Base-by-base conservation (phyloP, 495 filamentous ascomycete species). In the Podospora fimiseda region DNA sequence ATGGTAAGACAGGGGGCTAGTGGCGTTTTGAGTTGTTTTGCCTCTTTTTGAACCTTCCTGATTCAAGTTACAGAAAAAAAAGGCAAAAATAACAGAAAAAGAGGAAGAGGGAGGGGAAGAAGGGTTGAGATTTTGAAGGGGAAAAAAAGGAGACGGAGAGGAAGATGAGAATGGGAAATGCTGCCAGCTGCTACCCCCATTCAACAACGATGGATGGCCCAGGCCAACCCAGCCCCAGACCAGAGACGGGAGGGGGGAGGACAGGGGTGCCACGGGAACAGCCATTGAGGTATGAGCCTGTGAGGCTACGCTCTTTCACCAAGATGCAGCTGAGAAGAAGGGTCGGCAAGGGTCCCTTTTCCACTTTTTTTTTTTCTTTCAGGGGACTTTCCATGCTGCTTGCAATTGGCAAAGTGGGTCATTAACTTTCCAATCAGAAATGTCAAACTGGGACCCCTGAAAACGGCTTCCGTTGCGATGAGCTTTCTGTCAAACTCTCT, bases 181-280 rank as follows among this genome's bases (percentile, higher is more conserved):
- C n/a, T n/a, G n/a, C n/a, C n/a, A n/a, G n/a, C n/a, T n/a, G n/a
- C n/a, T n/a, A n/a, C n/a, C n/a, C n/a, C n/a, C n/a, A n/a, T n/a
- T n/a, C n/a, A 41, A 14, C n/a, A 14, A 14, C n/a, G 38, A 18
- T 5, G 2, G 5, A 9, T 5, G 4, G 42, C 8, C 42, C 42
- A 44, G 42, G 22, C 16, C 14, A 19, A 44, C 42, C 42, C 42
- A 44, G 42, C 42, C 42, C 42, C 42, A 22, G 42, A 13, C 42
- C 27, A 19, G 27, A 33, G 6, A 33, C 27, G 27, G 5, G n/a
- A n/a, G n/a, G n/a, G n/a, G n/a, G n/a, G n/a, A 19, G 7, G 42
- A 44, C 19, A 23, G 42, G 22, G 7, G 42, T 7, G 4, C 19
- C 22, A 22, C 41, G 41, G 41, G 41, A 18, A 19, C 20, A n/a